These are phyloP conservation scores for Asterella californica DNA, from an alignment of 225 moss, liverwort and hornwort species.

Conservation along the genomic window DNA sequence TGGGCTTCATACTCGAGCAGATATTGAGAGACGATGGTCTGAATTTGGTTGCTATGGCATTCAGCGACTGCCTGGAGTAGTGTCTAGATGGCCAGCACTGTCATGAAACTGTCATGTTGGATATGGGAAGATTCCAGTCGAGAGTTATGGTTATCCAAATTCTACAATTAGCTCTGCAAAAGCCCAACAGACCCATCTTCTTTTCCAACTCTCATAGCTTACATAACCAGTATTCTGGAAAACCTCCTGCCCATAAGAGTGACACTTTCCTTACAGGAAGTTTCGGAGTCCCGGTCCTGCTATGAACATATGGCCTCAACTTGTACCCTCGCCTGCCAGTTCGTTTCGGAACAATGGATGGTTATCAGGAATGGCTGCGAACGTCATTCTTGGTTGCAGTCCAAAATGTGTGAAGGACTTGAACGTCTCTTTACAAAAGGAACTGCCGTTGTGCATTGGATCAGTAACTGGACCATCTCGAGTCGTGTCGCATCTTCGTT, in stretches of 20 bases:
- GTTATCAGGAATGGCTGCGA: constrained; percentile 16
- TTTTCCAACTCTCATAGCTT: constrained; percentile 14
- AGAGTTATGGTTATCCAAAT: constrained; percentile 23
- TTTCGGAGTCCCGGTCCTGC: constrained; percentile 19
- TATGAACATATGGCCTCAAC: constrained; percentile 26
- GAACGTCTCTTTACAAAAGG: constrained; percentile 30
- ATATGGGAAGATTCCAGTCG: constrained; percentile 7
- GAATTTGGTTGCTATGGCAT: constrained; percentile 26
- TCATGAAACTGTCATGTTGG: neutral
- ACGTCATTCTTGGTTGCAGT: neutral
- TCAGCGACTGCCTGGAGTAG: constrained; percentile 21
- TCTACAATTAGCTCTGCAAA: constrained; percentile 24
- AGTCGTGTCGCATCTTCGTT: no score
- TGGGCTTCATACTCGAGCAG: constrained; percentile 30
- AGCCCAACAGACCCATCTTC: constrained; percentile 25
- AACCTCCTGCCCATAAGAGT: constrained; percentile 27
- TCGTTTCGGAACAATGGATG: constrained; percentile 16
- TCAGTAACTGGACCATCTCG: constrained; percentile 9
- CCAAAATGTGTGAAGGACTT: constrained; percentile 27
- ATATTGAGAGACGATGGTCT: constrained; percentile 31
- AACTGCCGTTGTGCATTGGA: constrained; percentile 23
- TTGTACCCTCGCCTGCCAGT: constrained; percentile 34
- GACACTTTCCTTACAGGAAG: constrained; percentile 21
- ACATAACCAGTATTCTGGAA: constrained; percentile 21
- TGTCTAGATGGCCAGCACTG: neutral